A percentile compares a stretch with the other conserved stretches of the same genome.
phyloP scores from a whole-genome alignment of 208 protist species.

The Herpetomonas tarakana region DNA sequence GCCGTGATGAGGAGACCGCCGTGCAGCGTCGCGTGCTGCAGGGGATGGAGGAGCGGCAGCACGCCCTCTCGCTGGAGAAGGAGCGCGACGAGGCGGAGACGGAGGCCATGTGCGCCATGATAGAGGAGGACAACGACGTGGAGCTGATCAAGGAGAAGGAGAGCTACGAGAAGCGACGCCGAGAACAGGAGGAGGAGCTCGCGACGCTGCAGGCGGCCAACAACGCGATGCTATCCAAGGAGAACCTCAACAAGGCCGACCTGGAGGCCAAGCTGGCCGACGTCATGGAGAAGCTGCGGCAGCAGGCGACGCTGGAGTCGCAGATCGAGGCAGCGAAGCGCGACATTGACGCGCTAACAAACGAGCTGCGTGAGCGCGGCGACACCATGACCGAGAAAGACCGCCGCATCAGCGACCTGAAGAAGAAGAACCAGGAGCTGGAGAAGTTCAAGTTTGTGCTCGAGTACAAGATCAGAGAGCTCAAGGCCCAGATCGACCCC shows the following conservation, averaged over 20 bases:
- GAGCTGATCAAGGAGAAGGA: slow-evolving; percentile 94
- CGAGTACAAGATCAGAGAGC: slow-evolving; percentile 98
- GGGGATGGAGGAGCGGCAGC: slow-evolving; percentile 61
- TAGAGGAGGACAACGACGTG: slow-evolving; percentile 95
- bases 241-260: slow-evolving; percentile 92
- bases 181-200: slow-evolving; percentile 86
- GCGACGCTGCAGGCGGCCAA: slow-evolving; percentile 89
- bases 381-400: slow-evolving; percentile 97
- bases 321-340: slow-evolving; percentile 94
- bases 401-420: slow-evolving; percentile 95
- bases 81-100: slow-evolving; percentile 74
- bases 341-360: slow-evolving; percentile 91
- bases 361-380: slow-evolving; percentile 93
- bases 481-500: slow-evolving; percentile 98
- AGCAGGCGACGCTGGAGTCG: slow-evolving; percentile 80
- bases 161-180: slow-evolving; percentile 90
- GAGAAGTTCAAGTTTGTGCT: slow-evolving; percentile 99
- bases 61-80: slow-evolving; percentile 55
- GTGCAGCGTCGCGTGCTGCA: slow-evolving; percentile 39
- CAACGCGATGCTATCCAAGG: slow-evolving; percentile 75
- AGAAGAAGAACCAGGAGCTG: slow-evolving; percentile 98
- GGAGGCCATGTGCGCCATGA: slow-evolving; percentile 80
- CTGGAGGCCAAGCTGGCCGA: slow-evolving; percentile 88
- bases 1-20: slow-evolving; percentile 42
- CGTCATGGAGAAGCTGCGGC: slow-evolving; percentile 80